Conservation (phyloP, 2,329 filamentous ascomycete genomes). For the Neonectria punicea region DNA sequence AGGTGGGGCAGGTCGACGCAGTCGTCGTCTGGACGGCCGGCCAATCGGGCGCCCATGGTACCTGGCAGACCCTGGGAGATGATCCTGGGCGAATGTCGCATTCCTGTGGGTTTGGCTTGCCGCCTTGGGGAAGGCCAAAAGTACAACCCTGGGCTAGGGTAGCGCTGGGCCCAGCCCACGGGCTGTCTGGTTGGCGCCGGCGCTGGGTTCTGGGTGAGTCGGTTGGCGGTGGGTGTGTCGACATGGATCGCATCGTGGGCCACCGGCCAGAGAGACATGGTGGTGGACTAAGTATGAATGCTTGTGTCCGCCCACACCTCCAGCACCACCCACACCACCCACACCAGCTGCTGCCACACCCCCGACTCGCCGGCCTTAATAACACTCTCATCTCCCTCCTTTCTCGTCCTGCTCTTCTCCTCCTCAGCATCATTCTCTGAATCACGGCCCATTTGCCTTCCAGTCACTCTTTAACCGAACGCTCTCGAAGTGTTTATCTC, state of each 20-base stretch:
- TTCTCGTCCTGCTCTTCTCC: constrained; percentile 22
- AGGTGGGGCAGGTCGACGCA: constrained; percentile 14
- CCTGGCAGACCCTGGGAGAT: constrained; percentile 36
- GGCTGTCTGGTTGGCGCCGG: constrained; percentile 27
- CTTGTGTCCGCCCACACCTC: constrained; percentile 23
- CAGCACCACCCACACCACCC: constrained; percentile 21
- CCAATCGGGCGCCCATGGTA: constrained; percentile 38
- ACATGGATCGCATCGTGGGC: neutral
- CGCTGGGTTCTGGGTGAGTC: constrained; percentile 21
- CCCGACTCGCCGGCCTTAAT: constrained; percentile 41
- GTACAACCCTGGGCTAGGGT: neutral
- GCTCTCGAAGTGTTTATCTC: constrained; percentile 37
- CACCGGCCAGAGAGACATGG: constrained; percentile 31
- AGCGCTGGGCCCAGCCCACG: constrained; percentile 4
- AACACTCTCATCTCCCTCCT: constrained; percentile 42
- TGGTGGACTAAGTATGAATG: neutral
- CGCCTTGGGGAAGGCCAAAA: constrained; percentile 12
- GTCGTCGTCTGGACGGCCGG: constrained; percentile 17
- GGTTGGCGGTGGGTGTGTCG: constrained; percentile 8
- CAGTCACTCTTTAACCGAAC: constrained; percentile 42
- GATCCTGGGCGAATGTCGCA: constrained; percentile 4
- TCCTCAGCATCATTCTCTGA: constrained; percentile 24
- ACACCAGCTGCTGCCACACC: constrained; percentile 31
- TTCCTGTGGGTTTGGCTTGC: constrained; percentile 16
- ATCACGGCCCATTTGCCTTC: constrained; percentile 39